Evolutionary conservation across 2,329 filamentous ascomycete genomes (phyloP), one percentile per base, ranked within the genome.

Genomic region (Cladophialophora carrionii): DNA sequence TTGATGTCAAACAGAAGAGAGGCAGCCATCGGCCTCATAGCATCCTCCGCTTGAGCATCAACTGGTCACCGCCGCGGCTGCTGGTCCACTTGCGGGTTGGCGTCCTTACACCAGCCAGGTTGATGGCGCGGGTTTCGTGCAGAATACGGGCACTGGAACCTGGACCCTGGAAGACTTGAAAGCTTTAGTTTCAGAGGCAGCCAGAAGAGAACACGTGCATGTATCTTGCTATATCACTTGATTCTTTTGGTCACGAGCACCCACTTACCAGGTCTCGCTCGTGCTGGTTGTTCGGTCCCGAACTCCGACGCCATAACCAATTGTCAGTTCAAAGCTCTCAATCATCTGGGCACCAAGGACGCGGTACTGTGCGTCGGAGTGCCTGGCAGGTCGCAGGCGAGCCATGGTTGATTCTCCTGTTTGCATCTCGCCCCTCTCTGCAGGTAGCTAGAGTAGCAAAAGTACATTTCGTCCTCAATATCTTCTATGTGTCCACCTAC

Each of bases 1-100:
- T 51, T 51, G 20, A 51, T 51, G 48, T 51, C 48, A 51, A 51
- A 29, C 48, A 51, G 48, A 26, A 51, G 20, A 17, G 20, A 20
- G 1, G 54, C 20, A 1, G 52, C n/a, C 12, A n/a, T 41, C 14
- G 17, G 37, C 4, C 37, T n/a, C 37, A 6, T 29, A 41, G 37
- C 37, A 41, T 14, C 6, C 4, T n/a, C 37, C 6, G 17, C 37
- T 41, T 24, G 48, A 51, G 48, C 48, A 26, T 5, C 48, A 22
- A 51, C 48, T 51, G 37, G 37, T 43, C 37, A n/a, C 17, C 37
- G 37, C 14, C 17, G 17, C 4, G 14, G 37, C 17, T 8, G 2
- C 37, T 43, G 14, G 17, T 43, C 37, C 37, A 43, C 17, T n/a
- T 43, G 17, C 37, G 37, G 37, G 14, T n/a, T n/a, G 37, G 37